Evolutionary conservation across 2,329 filamentous ascomycete species (phyloP).

Genomic region (Colletotrichum simmondsii): DNA sequence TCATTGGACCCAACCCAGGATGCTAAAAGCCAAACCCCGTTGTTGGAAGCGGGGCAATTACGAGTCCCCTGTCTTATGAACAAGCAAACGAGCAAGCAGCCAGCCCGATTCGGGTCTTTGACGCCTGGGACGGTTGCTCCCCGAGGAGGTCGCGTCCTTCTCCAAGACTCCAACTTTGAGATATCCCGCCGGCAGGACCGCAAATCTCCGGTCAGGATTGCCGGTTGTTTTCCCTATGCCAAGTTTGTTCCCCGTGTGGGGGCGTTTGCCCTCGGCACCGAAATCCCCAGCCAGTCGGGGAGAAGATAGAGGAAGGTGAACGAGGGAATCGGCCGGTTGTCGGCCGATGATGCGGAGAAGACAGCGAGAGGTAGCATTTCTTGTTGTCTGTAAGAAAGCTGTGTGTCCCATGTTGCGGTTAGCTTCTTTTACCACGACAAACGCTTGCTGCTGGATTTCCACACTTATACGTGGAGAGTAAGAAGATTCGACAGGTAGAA

Average conservation of each 20-base stretch:
- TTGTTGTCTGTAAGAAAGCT: neutral
- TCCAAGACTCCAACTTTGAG: neutral
- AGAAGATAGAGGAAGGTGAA: neutral
- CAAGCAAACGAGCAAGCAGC: neutral
- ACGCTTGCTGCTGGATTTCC: neutral
- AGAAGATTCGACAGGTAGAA: neutral
- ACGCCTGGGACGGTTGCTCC: neutral
- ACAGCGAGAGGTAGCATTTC: neutral
- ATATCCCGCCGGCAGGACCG: neutral
- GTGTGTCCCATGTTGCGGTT: too few species aligned
- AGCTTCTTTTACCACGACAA: neutral
- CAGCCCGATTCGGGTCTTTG: neutral
- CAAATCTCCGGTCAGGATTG: neutral
- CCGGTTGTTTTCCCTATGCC: neutral
- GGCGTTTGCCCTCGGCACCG: constrained; percentile 5
- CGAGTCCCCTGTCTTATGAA: neutral
- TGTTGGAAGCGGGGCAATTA: neutral
- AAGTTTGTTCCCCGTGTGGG: neutral
- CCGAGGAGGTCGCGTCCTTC: neutral
- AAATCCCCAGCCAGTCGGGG: neutral
- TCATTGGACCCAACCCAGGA: neutral
- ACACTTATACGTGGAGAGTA: neutral
- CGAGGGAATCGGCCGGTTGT: neutral
- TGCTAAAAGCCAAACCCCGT: neutral
- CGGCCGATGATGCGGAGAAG: neutral